Evolutionary conservation across 257 asterid species (phyloP), one percentile per base, ranked within the genome.

Genomic region (Jacaranda copaia): DNA sequence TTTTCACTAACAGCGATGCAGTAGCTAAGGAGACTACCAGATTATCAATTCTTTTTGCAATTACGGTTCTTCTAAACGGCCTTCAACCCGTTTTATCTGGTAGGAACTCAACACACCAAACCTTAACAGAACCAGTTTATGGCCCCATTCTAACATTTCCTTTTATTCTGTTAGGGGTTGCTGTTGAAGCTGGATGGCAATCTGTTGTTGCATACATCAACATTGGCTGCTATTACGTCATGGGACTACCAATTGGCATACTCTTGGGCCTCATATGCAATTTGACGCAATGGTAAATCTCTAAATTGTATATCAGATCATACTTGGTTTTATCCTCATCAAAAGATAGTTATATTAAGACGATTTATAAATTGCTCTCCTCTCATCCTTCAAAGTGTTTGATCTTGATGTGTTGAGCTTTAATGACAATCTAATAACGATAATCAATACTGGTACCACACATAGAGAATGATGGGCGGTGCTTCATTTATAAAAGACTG

Each of bases 131-230:
- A n/a, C 18, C 32, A 2, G 25, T 15, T 14, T 25, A 2, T 64
- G 49, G 13, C 52, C 32, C 46, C 14, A n/a, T n/a, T 25, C 56
- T 53, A 12, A 35, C 46, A 35, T 56, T n/a, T 43, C 48, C 25
- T 32, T 19, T 8, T 72, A 20, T 36, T 49, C 64, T 57, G 16
- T 42, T 48, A 91, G 98, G 98, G 78, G 98, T 93, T 72, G 98
- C 97, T 14, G 90, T 93, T 70, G 98, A 97, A 81, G 97, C 98
- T 70, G 98, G 98, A 79, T 93, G 98, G 98, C 98, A 93, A 76
- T 71, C 92, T 18, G 35, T 89, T 64, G 90, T 93, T 40, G 98
- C 97, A 7, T 91, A 86, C 72, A 76, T 91, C 68, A 93, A 93
- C 82, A 79, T 93, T 51, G 97, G 84, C 1, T 82, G 93, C 65